Conservation (phyloP, 208 protist species). For the Novymonas esmeraldas region DNA sequence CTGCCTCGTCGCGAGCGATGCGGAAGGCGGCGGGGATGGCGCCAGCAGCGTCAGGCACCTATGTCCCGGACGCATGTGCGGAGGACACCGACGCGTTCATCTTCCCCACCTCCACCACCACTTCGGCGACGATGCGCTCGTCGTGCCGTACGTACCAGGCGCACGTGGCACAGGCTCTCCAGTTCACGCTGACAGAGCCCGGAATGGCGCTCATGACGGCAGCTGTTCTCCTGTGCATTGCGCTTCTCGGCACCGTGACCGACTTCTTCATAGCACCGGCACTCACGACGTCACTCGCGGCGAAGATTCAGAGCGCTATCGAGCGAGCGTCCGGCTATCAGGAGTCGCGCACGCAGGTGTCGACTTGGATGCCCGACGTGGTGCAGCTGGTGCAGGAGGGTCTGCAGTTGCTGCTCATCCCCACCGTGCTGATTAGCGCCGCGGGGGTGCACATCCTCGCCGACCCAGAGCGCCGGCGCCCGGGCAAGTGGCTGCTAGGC, state of each 20-base stretch:
- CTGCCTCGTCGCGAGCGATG: background rate
- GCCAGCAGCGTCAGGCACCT: background rate
- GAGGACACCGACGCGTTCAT: background rate
- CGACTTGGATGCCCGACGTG: constrained; percentile 5
- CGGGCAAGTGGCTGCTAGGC: constrained; percentile 5
- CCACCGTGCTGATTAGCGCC: background rate
- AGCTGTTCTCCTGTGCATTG: constrained; percentile 14
- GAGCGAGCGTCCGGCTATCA: background rate
- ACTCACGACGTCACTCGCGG: constrained; percentile 3
- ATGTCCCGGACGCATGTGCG: background rate
- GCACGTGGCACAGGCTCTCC: constrained; percentile 11
- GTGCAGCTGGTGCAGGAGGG: background rate
- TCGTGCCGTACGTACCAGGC: background rate
- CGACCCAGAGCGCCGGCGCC: constrained; percentile 3
- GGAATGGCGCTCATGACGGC: constrained; percentile 28
- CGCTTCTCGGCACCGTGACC: constrained; percentile 11
- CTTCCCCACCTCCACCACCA: background rate
- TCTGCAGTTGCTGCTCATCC: background rate
- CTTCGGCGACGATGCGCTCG: background rate
- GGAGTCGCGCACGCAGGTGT: too few relatives aligned
- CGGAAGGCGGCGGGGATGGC: background rate
- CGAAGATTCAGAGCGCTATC: background rate
- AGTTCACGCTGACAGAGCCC: constrained; percentile 20
- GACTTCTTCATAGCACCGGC: constrained; percentile 11
- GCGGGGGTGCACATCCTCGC: constrained; percentile 3